Conservation (phyloP, 225 moss, liverwort and hornwort genomes). For the Polytrichum formosum region DNA sequence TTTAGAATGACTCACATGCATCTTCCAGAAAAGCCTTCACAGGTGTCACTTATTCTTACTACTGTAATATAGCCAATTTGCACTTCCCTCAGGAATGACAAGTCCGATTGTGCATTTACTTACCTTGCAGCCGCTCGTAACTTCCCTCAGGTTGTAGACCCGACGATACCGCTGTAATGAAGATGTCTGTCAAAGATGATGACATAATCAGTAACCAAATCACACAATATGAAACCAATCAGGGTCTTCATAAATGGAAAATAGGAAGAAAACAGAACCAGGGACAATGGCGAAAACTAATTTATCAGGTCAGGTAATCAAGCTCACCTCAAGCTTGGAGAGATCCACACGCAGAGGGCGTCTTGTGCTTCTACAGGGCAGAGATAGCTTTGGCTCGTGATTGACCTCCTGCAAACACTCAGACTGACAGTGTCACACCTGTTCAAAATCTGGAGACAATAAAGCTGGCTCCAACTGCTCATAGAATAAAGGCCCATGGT, state of each 20-base stretch:
- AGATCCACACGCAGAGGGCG: conserved; percentile 88
- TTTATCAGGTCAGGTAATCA: no score
- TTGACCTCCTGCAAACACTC: conserved; percentile 63
- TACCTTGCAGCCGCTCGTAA: conserved; percentile 95
- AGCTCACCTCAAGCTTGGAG: conserved; percentile 81
- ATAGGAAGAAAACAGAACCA: no score
- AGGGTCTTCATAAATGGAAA: no score
- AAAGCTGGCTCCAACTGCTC: no score
- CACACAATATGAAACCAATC: no score
- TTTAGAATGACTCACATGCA: no score
- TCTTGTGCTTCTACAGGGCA: conserved; percentile 74
- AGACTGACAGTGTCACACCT: background rate
- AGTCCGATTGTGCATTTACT: background rate
- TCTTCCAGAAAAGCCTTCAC: no score
- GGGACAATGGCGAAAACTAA: no score
- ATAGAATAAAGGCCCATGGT: background rate
- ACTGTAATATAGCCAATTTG: no score
- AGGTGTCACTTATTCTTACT: no score
- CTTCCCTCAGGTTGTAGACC: conserved; percentile 92
- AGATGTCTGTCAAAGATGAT: conserved; percentile 59
- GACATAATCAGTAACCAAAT: background rate
- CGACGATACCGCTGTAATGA: conserved; percentile 92
- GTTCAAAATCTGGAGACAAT: background rate
- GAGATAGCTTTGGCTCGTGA: conserved; percentile 69
- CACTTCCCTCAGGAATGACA: no score